A percentile compares a stretch with the other conserved stretches of the same genome.
Conservation (phyloP, 805 yeast species). For the Candida nemodendra region DNA sequence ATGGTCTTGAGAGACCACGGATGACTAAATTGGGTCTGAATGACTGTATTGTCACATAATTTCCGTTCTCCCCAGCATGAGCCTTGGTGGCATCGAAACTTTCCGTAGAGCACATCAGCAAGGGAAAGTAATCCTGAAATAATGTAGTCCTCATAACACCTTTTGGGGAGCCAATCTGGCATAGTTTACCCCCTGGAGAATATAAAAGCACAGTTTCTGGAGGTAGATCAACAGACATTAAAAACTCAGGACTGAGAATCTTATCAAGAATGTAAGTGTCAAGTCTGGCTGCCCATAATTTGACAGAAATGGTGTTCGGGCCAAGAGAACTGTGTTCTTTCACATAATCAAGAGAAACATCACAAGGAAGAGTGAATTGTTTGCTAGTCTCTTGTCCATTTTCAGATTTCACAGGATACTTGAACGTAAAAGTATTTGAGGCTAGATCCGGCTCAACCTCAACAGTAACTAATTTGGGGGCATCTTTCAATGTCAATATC, state of each 20-base stretch:
- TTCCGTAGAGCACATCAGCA: constrained; percentile 25
- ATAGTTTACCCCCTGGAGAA: constrained; percentile 27
- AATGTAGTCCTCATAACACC: constrained; percentile 19
- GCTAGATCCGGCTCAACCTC: constrained; percentile 14
- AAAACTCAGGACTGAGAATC: constrained; percentile 20
- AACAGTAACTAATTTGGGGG: constrained; percentile 15
- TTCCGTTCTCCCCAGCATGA: constrained; percentile 13
- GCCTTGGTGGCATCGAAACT: constrained; percentile 16
- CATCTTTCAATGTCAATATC: constrained; percentile 17
- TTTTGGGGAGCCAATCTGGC: constrained; percentile 26
- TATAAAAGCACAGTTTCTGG: constrained; percentile 21
- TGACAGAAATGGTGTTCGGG: constrained; percentile 1
- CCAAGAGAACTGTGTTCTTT: constrained; percentile 15
- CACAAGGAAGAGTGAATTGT: constrained; percentile 21
- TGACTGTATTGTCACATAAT: constrained; percentile 16
- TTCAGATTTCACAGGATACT: no score
- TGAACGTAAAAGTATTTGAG: constrained; percentile 18
- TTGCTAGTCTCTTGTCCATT: background rate
- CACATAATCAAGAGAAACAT: constrained; percentile 18
- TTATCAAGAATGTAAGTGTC: constrained; percentile 24
- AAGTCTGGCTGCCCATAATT: constrained; percentile 22
- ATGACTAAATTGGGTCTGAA: constrained; percentile 32
- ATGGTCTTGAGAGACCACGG: constrained; percentile 20
- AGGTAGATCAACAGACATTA: constrained; percentile 19
- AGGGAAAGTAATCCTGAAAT: constrained; percentile 34